A percentile compares a stretch with the other conserved stretches of the same genome.
Evolutionary conservation across 73 alveolate species (phyloP).

Genomic region (Paramecium pentaurelia): DNA sequence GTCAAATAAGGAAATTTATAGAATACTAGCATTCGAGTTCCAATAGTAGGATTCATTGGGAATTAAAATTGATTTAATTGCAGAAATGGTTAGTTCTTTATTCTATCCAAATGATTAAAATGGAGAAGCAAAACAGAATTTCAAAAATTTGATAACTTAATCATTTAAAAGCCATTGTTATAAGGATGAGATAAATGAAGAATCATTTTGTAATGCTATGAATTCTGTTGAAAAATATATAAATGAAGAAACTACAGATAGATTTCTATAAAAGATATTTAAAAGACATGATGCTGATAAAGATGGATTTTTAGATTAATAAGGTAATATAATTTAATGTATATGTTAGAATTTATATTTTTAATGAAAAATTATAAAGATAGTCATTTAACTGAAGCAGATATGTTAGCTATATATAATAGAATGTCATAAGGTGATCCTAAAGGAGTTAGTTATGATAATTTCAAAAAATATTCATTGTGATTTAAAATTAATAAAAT

Average conservation of each 20-base stretch:
- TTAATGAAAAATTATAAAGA: conserved; percentile 59
- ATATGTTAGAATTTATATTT: conserved; percentile 10
- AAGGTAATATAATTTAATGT: background rate
- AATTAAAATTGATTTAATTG: conserved; percentile 45
- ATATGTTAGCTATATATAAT: conserved; percentile 44
- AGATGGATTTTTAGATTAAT: conserved; percentile 35
- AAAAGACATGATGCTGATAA: conserved; percentile 55
- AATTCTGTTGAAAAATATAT: conserved; percentile 61
- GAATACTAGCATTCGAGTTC: conserved; percentile 60
- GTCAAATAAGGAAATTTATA: conserved; percentile 49
- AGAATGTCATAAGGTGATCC: conserved; percentile 62
- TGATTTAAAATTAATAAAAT: background rate
- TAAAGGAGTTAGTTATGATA: conserved; percentile 60
- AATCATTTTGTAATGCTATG: conserved; percentile 59
- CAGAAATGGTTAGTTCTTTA: conserved; percentile 60
- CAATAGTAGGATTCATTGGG: conserved; percentile 54
- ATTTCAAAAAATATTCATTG: conserved; percentile 55
- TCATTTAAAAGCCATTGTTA: conserved; percentile 49
- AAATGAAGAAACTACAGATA: conserved; percentile 58
- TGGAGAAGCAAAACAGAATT: conserved; percentile 56
- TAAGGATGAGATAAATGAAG: conserved; percentile 57
- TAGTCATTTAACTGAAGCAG: conserved; percentile 42
- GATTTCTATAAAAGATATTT: conserved; percentile 51
- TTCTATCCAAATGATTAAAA: conserved; percentile 60
- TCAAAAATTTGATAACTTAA: conserved; percentile 35